Evolutionary conservation across 2,329 filamentous ascomycete genomes (phyloP).

Genomic region (Mollisia scopiformis): DNA sequence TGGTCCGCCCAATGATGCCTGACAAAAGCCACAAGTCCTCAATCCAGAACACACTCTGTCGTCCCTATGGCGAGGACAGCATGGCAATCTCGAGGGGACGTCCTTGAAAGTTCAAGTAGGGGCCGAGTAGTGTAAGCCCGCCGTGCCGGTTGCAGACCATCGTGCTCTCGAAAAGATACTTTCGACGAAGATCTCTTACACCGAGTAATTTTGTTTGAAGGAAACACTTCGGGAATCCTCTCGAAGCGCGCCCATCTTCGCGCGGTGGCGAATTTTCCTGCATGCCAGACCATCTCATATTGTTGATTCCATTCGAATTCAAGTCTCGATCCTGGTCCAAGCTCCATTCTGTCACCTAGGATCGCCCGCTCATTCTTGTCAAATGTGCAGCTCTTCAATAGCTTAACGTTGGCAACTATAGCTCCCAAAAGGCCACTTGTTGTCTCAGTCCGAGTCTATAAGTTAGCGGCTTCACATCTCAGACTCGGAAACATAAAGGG

Average conservation of each 20-base stretch:
- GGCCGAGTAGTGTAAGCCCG: slow-evolving; percentile 9
- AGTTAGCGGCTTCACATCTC: slow-evolving; percentile 28
- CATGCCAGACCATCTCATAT: slow-evolving; percentile 8
- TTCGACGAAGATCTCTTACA: slow-evolving; percentile 11
- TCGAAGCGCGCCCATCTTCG: slow-evolving; percentile 14
- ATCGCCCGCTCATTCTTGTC: slow-evolving; percentile 20
- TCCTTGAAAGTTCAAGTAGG: slow-evolving; percentile 9
- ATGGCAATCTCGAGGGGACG: slow-evolving; percentile 7
- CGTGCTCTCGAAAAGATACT: slow-evolving; percentile 2
- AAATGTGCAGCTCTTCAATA: slow-evolving; percentile 23
- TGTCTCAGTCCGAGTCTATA: slow-evolving; percentile 26
- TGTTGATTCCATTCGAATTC: slow-evolving; percentile 4
- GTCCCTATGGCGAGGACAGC: slow-evolving; percentile 4
- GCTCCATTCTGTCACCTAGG: slow-evolving; percentile 16
- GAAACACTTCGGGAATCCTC: slow-evolving; percentile 1
- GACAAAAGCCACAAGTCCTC: slow-evolving; percentile 10
- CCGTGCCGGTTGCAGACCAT: not conserved
- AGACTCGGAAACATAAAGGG: slow-evolving; percentile 21
- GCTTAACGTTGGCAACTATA: slow-evolving; percentile 18
- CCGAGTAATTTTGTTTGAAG: slow-evolving; percentile 15
- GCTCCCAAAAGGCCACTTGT: slow-evolving; percentile 17
- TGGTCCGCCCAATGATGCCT: slow-evolving; percentile 20
- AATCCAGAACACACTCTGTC: slow-evolving; percentile 5
- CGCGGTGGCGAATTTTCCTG: slow-evolving; percentile 16
- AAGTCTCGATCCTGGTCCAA: slow-evolving; percentile 16